Percentiles rank a stretch among this genome's conserved stretches.
phyloP scores from a whole-genome alignment of 2,329 filamentous ascomycete species.

The Fusarium begoniae region DNA sequence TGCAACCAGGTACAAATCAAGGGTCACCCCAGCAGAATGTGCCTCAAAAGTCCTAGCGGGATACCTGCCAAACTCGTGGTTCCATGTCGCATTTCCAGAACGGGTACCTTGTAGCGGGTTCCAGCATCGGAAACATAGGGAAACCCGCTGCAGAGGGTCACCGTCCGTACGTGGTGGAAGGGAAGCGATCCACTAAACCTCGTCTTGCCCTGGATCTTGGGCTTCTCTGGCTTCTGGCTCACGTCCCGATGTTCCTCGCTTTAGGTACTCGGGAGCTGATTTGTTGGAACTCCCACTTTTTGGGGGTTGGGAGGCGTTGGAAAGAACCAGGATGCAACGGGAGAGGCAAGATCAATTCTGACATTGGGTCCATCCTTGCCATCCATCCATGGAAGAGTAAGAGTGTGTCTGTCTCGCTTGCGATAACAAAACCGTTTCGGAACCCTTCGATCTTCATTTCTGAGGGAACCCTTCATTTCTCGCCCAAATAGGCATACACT shows the following conservation, averaged over 20 bases:
- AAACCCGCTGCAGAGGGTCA: conserved; percentile 9
- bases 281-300: conserved; percentile 31
- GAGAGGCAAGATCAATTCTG: conserved; percentile 27
- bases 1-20: conserved; percentile 14
- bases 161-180: conserved; percentile 7
- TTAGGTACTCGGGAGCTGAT: conserved; percentile 8
- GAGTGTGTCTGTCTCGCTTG: conserved; percentile 15
- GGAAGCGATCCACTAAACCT: conserved; percentile 24
- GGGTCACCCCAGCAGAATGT: neutral
- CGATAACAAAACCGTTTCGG: conserved; percentile 34
- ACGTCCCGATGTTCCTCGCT: conserved; percentile 24
- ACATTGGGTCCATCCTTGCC: neutral
- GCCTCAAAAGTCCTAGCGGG: neutral
- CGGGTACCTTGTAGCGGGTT: conserved; percentile 19
- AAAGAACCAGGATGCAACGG: conserved; percentile 14
- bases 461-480: conserved; percentile 16
- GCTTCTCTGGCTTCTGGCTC: conserved; percentile 17
- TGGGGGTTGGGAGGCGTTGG: conserved; percentile 22
- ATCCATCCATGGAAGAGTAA: neutral
- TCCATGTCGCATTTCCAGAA: conserved; percentile 5
- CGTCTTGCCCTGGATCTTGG: conserved; percentile 14
- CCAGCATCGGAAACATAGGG: conserved; percentile 1
- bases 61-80: conserved; percentile 22
- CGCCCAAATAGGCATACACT: neutral
- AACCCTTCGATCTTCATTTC: conserved; percentile 27